Evolutionary conservation across 768 basidiomycete species (phyloP), one percentile per base, ranked within the genome.

Genomic region (Hysterangium stoloniferum): DNA sequence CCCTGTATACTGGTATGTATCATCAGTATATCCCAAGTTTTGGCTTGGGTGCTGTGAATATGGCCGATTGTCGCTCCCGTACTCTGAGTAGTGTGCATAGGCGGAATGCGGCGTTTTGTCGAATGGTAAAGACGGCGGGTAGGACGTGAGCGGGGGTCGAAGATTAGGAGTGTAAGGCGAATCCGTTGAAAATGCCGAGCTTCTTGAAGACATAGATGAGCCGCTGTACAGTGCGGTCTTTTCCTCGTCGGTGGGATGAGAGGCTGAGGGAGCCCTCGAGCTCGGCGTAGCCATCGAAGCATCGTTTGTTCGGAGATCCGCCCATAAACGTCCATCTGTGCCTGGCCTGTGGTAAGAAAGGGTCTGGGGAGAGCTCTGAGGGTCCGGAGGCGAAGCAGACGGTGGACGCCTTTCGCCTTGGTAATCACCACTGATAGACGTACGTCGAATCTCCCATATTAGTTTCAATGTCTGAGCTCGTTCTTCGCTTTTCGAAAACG

Each of bases 401-500:
- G 49, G 49, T 20, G 49, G 37, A 5, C 24, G 41, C 11, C 38
- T 32, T 13, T 17, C 20, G 17, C 8, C 22, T 36, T 20, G 34
- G 13, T 37, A 11, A 19, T n/a, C n/a, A 32, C 15, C 12, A 40
- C 17, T 8, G 27, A 43, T 17, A 17, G 52, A 22, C 6, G 13
- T 28, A 13, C 25, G 28, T 45, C 52, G 41, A 35, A 32, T 28
- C 41, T 74, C 68, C 73, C 73, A 76, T 41, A 73, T 64, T 24
- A 64, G 61, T 52, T 71, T 73, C 41, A 89, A 68, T 0, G 77
- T 78, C 52, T 79, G 78, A 59, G 80, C 77, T 32, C 80, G 72
- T 59, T 90, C 88, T 53, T 84, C 80, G 52, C 77, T 81, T 61
- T 80, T 82, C 5, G 83, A 83, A 62, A 77, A 84, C 4, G 73